Evolutionary conservation across 2,329 filamentous ascomycete species (phyloP), one percentile per base, ranked within the genome.

Genomic region (Ceratocystis colombiana): DNA sequence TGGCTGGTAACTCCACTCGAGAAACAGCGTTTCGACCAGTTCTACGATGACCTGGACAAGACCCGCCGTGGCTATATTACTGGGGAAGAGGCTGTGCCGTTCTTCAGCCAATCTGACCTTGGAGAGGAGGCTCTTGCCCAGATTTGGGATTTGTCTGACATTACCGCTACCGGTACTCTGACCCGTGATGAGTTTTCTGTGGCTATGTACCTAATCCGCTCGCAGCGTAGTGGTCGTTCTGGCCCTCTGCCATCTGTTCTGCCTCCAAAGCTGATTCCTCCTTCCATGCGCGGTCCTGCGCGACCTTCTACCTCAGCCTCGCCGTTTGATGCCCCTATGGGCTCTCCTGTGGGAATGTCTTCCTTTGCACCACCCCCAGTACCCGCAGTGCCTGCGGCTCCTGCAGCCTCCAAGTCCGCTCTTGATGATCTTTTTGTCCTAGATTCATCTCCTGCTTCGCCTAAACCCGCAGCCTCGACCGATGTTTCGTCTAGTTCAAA

Each of bases 61-160:
- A 78, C 82, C 15, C 88, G 87, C 68, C 85, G 85, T 71, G 94
- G 94, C 0, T 89, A 84, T 71, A 93, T 99, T 70, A 95, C 88
- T 41, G 94, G 94, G 70, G 93, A 97, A 72, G 91, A 97, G 75
- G 94, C 93, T 1, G 94, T 97, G 7, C 83, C 85, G 7, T 99
- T 97, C 77, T 90, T 99, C 75, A 93, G 89, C 73, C 91, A 96
- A 75, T 96, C 93, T 0, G 88, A 89, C 67, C 81, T 99, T 15
- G 84, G 90, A 0, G 93, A 97, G 73, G 93, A 96, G 72, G 85
- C 84, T 8, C 79, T 99, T 64, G 94, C 94, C 37, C 89, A 95
- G 71, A 96, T 99, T 69, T 99, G 94, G 94, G 94, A 99, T 74
- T 83, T 99, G 37, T 88, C 94, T 15, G 94, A 99, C 76, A 90